These are phyloP conservation scores for Pseudopithomyces maydicus DNA, from an alignment of 2,329 filamentous ascomycete genomes.

Conservation along the genomic window DNA sequence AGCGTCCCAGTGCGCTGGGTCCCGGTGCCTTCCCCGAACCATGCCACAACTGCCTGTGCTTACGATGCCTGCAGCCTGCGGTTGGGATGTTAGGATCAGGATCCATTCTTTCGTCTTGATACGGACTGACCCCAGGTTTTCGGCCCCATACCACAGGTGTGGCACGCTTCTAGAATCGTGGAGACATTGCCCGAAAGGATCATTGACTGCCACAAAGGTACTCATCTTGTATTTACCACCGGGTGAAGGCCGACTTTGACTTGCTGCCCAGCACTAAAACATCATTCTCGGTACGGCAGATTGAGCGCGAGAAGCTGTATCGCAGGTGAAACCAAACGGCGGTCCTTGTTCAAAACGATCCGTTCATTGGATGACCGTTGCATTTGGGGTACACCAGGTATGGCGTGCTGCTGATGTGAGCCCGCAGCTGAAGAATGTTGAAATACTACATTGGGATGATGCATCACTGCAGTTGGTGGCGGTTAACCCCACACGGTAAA, in stretches of 20 bases:
- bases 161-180: conserved; percentile 18
- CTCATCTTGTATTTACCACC: conserved; percentile 21
- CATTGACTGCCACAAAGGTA: background rate
- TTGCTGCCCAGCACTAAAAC: background rate
- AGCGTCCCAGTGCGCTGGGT: conserved; percentile 19
- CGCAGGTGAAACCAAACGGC: background rate
- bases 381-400: conserved; percentile 13
- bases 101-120: conserved; percentile 5
- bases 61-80: conserved; percentile 10
- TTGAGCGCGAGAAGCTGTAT: background rate
- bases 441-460: conserved; percentile 7
- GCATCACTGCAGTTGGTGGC: conserved; percentile 15
- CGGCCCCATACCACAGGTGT: background rate
- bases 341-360: background rate
- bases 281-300: background rate
- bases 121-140: conserved; percentile 4
- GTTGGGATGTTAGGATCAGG: conserved; percentile 7
- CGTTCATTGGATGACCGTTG: conserved; percentile 8
- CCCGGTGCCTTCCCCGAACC: conserved; percentile 22
- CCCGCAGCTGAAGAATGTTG: conserved; percentile 7
- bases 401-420: conserved; percentile 20
- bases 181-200: conserved; percentile 1
- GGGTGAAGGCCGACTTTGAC: conserved; percentile 17
- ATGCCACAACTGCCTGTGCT: conserved; percentile 14
- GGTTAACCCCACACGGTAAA: conserved; percentile 28